Evolutionary conservation across 2,329 filamentous ascomycete genomes (phyloP).

Genomic region (Colletotrichum sp.): DNA sequence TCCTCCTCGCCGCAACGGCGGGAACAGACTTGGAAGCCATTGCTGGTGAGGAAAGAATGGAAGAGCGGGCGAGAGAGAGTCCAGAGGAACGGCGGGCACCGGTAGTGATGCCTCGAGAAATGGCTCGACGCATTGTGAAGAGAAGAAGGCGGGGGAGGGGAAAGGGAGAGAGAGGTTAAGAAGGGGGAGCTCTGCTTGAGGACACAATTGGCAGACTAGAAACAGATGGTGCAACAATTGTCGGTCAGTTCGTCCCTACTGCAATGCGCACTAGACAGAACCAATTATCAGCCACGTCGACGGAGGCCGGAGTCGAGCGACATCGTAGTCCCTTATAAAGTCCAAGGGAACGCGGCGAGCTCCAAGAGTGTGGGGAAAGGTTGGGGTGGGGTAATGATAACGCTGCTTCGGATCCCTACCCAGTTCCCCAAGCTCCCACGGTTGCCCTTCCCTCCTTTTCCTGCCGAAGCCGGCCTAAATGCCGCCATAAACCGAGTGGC

Average conservation of each 20-base stretch:
- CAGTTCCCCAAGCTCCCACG: neutral
- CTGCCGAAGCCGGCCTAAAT: constrained; percentile 18
- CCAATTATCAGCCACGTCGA: constrained; percentile 17
- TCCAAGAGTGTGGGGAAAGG: constrained; percentile 20
- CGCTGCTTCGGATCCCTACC: neutral
- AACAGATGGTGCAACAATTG: neutral
- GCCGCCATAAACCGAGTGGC: constrained; percentile 22
- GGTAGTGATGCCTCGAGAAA: constrained; percentile 43
- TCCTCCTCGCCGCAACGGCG: constrained; percentile 51
- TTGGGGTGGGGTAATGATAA: constrained; percentile 20
- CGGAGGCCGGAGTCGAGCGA: constrained; percentile 11
- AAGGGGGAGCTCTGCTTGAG: neutral
- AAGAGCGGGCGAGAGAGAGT: constrained; percentile 28
- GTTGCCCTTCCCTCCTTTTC: neutral
- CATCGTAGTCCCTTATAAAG: constrained; percentile 21
- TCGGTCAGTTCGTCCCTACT: neutral
- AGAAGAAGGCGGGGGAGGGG: neutral
- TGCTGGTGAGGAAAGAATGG: constrained; percentile 26
- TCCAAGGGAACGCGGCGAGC: constrained; percentile 9
- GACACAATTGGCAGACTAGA: constrained; percentile 4
- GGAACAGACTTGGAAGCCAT: constrained; percentile 28
- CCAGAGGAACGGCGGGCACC: constrained; percentile 38
- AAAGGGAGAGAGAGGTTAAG: neutral
- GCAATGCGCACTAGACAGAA: neutral
- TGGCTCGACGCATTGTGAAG: constrained; percentile 50